Percentiles rank a stretch among this genome's conserved stretches.
phyloP scores from a whole-genome alignment of 768 basidiomycete genomes.

The Asterophora lycoperdoides region DNA sequence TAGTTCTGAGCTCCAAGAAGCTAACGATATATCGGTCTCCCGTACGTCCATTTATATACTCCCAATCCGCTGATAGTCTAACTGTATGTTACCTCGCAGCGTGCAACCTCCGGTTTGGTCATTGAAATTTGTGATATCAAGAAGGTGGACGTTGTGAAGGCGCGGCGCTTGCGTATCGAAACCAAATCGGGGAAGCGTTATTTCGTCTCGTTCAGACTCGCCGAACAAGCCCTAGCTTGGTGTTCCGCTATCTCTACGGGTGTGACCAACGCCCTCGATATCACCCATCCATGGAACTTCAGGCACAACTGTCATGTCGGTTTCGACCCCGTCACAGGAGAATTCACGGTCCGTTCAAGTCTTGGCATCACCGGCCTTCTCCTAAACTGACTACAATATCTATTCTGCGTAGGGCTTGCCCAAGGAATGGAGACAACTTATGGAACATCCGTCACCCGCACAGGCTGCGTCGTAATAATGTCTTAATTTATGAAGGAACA shows the following conservation, averaged over 20 bases:
- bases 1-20: conserved; percentile 62
- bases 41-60: conserved; percentile 38
- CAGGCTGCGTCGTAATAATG: conserved; percentile 1
- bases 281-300: conserved; percentile 30
- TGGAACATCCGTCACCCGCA: conserved; percentile 4
- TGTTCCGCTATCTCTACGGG: conserved; percentile 28
- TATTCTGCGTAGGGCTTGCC: conserved; percentile 19
- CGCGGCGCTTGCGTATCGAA: conserved; percentile 14
- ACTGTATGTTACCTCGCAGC: background rate
- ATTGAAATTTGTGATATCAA: conserved; percentile 23
- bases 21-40: conserved; percentile 74
- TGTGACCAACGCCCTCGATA: conserved; percentile 17
- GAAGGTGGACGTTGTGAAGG: conserved; percentile 16
- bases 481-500: background rate
- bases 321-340: conserved; percentile 26
- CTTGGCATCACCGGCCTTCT: background rate
- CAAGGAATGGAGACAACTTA: conserved; percentile 18
- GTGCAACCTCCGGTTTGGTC: conserved; percentile 8
- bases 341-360: conserved; percentile 18
- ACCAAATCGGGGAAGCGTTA: conserved; percentile 22
- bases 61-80: background rate
- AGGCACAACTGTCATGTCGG: conserved; percentile 31
- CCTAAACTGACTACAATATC: background rate
- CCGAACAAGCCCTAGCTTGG: conserved; percentile 29
- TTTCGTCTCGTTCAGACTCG: conserved; percentile 24